Evolutionary conservation across 176 grass and related monocot species (phyloP), one percentile per base, ranked within the genome.

Genomic region (Metroxylon sagu): DNA sequence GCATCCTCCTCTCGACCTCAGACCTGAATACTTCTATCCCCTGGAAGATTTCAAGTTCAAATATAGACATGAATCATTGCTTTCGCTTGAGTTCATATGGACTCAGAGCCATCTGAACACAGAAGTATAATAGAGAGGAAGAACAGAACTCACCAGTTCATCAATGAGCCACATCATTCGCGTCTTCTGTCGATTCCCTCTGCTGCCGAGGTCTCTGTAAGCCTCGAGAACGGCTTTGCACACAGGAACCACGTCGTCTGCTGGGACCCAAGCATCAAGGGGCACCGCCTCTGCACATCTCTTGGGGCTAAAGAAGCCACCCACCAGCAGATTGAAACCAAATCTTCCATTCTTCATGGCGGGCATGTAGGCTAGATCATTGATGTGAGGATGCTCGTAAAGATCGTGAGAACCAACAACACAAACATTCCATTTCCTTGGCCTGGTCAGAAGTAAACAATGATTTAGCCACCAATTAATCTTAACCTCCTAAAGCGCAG

Each of bases 101-200:
- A 23, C 21, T 1, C 5, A 35, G 3, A 0, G 3, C 5, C 17
- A 30, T 7, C 7, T 35, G 5, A 19, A 5, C n/a, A n/a, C 1
- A 15, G 4, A n/a, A 66, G 21, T 23, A 23, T 23, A 25, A 35
- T 18, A 3, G 16, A 16, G 8, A 28, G 7, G 56, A 39, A 8
- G 29, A 2, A 21, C 3, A 17, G 4, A 17, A 60, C 87, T 80
- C 65, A 97, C 84, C 35, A 97, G 87, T 54, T 97, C 87, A 26
- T 97, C 93, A 53, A 97, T 97, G 66, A 97, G 81, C 93, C 93
- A 97, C 93, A 97, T 91, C 93, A 97, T 91, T 62, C 93, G 80
- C 1, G 84, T 97, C 81, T 80, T 97, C 66, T 97, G 87, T 0
- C 93, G 72, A 53, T 91, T 91, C 49, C 87, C 93, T 54, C 87